Base-by-base conservation (phyloP, 768 basidiomycete genomes). In the Leccinum truebloodii region DNA sequence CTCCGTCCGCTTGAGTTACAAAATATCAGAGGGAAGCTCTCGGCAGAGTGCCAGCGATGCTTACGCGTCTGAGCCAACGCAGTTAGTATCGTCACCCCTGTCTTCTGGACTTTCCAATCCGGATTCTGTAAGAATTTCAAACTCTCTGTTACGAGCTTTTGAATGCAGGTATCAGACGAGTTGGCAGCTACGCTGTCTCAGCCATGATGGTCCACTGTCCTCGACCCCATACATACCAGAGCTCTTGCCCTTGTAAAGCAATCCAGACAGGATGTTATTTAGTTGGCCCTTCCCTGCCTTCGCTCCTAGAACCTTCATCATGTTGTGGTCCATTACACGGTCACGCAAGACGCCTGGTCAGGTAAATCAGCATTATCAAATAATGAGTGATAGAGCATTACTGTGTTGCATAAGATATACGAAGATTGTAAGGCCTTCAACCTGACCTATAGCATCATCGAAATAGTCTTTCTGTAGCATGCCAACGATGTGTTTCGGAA, bases 371-470 rank as follows among this genome's bases (percentile, higher is more conserved):
- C 13, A 53, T 16, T 30, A 13, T 30, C 32, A 18, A 30, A 18
- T 8, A 28, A 54, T 9, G 9, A 32, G 44, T 13, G 16, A 24
- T n/a, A 8, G 18, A 24, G 24, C 22, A 18, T 63, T 63, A 70
- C 69, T 58, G 6, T 64, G 26, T 44, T 61, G 58, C 64, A 70
- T 68, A 6, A 70, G 54, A 28, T 70, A 52, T 2, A 52, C 51
- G 16, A 70, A 70, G 1, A 70, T 63, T 22, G 68, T 64, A 44
- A 71, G 66, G 7, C 69, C 69, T 54, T 69, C 69, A 2, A 69
- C 55, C 20, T 6, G 53, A 16, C 66, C 69, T 0, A 70, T 58
- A 18, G 69, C 67, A 20, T 70, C 66, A 4, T 69, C 66, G n/a
- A 69, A 71, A 49, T 60, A 70, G 55, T 70, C 64, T 10, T 58